These are phyloP conservation scores for Malbranchea zuffiana DNA, from an alignment of 2,329 filamentous ascomycete species.

Conservation along the genomic window DNA sequence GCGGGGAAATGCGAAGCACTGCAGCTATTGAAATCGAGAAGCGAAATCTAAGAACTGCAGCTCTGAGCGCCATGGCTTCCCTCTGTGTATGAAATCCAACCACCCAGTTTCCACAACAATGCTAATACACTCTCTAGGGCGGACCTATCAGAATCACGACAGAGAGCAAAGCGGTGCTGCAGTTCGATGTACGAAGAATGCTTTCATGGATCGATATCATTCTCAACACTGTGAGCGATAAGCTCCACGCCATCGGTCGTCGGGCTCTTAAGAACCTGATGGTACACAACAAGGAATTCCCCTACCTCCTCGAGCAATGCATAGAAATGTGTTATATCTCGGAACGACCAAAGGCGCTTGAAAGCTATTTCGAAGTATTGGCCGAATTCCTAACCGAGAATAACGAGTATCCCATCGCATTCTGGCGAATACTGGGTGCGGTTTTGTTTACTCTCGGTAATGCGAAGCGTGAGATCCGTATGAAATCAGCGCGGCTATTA, in stretches of 20 bases:
- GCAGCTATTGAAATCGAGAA: slow-evolving; percentile 96
- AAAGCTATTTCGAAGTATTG: slow-evolving; percentile 91
- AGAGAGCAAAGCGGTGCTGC: slow-evolving; percentile 73
- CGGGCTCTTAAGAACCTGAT: slow-evolving; percentile 83
- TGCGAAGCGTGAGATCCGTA: slow-evolving; percentile 76
- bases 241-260: slow-evolving; percentile 80
- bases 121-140: slow-evolving; percentile 25
- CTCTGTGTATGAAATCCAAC: slow-evolving; percentile 56
- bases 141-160: slow-evolving; percentile 76
- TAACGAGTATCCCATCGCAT: slow-evolving; percentile 69
- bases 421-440: slow-evolving; percentile 82
- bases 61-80: slow-evolving; percentile 88
- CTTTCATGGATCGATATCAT: slow-evolving; percentile 92
- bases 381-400: slow-evolving; percentile 76
- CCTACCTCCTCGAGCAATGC: slow-evolving; percentile 76
- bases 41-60: slow-evolving; percentile 77
- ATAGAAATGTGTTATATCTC: slow-evolving; percentile 84
- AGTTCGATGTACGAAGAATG: slow-evolving; percentile 88
- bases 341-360: slow-evolving; percentile 68
- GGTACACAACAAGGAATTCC: slow-evolving; percentile 76
- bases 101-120: neutral
- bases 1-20: slow-evolving; percentile 63
- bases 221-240: slow-evolving; percentile 82
- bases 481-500: slow-evolving; percentile 73
- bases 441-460: slow-evolving; percentile 89